A percentile compares a stretch with the other conserved stretches of the same genome.
Conservation (phyloP, 192 early-diverging fungal species). For the Linnemannia zychae region DNA sequence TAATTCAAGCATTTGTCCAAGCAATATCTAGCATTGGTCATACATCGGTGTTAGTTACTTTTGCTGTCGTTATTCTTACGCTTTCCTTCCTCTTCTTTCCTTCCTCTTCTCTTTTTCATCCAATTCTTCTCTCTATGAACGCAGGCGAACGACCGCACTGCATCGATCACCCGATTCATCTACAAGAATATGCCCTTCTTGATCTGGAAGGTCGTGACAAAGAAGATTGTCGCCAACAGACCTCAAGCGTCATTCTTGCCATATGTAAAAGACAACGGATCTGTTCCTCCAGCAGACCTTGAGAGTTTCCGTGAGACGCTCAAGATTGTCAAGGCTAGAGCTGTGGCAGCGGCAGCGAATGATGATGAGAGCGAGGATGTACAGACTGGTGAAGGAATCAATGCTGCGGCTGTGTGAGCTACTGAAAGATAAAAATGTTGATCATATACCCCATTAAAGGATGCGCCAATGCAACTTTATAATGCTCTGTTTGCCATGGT, state of each 20-base stretch:
- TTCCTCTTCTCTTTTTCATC: not conserved
- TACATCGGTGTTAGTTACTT: too few relatives aligned
- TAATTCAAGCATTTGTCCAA: too few relatives aligned
- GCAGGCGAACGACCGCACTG: not conserved
- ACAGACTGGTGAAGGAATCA: not conserved
- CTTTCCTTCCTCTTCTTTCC: too few relatives aligned
- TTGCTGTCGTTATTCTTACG: not conserved
- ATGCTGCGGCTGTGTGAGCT: not conserved
- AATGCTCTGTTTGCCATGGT: too few relatives aligned
- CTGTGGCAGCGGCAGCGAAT: not conserved
- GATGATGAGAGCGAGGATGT: not conserved
- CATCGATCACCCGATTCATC: not conserved
- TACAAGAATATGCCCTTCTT: slow-evolving; percentile 10
- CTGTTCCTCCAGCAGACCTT: not conserved
- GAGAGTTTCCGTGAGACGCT: not conserved
- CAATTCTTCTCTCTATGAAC: not conserved
- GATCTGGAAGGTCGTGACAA: not conserved
- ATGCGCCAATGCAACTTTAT: too few relatives aligned
- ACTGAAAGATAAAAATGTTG: too few relatives aligned
- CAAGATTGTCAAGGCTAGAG: not conserved
- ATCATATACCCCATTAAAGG: too few relatives aligned
- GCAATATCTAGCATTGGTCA: too few relatives aligned
- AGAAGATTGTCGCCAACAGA: not conserved
- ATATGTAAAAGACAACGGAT: not conserved
- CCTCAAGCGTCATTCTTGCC: slow-evolving; percentile 19